These are phyloP conservation scores for Nemania sp. DNA, from an alignment of 2,329 filamentous ascomycete genomes.

Conservation along the genomic window DNA sequence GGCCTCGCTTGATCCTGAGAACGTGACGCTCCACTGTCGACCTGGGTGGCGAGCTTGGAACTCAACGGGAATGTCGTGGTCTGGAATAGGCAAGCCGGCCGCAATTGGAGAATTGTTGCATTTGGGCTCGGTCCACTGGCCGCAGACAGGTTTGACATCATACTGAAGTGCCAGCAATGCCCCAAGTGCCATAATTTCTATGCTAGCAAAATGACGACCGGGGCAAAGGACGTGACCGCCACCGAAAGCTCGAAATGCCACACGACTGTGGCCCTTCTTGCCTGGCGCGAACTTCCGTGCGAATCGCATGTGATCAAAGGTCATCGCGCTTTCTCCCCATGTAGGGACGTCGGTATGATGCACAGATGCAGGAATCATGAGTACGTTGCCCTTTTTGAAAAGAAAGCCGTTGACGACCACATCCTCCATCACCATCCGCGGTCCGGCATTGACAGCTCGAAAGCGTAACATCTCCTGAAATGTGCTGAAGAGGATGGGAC, in stretches of 20 bases:
- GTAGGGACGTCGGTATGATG: conserved; percentile 27
- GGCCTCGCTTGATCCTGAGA: conserved; percentile 12
- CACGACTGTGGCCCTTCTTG: not conserved
- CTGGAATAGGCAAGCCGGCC: conserved; percentile 27
- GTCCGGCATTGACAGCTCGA: conserved; percentile 41
- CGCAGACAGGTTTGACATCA: conserved; percentile 18
- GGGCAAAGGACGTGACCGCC: conserved; percentile 33
- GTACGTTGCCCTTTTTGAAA: conserved; percentile 41
- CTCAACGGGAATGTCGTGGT: conserved; percentile 29
- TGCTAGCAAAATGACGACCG: conserved; percentile 28
- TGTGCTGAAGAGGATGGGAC: conserved; percentile 47
- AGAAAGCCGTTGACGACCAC: conserved; percentile 40
- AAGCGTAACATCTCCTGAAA: conserved; percentile 48
- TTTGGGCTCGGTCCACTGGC: conserved; percentile 23
- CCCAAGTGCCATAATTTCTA: conserved; percentile 20
- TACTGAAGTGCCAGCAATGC: conserved; percentile 27
- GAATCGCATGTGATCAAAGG: conserved; percentile 34
- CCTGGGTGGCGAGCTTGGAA: not conserved
- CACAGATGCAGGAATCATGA: conserved; percentile 39
- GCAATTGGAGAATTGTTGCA: conserved; percentile 9
- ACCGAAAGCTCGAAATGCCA: conserved; percentile 28
- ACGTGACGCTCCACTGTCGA: conserved; percentile 20
- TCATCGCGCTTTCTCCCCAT: conserved; percentile 32
- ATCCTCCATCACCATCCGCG: conserved; percentile 46
- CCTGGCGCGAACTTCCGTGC: conserved; percentile 3